Evolutionary conservation across 2,329 filamentous ascomycete genomes (phyloP), one percentile per base, ranked within the genome.

Genomic region (Diplodia mutila): DNA sequence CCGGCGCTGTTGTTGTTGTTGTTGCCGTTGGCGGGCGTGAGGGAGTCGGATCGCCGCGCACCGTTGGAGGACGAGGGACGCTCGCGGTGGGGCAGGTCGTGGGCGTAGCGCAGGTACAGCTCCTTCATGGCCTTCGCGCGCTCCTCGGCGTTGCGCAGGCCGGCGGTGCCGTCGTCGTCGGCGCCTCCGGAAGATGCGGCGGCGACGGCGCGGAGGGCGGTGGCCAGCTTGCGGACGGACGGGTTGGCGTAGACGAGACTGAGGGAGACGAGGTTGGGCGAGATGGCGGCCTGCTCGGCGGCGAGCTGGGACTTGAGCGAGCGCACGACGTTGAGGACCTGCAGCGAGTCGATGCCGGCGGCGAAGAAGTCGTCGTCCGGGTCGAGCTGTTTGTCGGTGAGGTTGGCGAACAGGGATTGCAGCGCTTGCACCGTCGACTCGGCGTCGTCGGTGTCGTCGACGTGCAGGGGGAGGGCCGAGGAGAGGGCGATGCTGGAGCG

Each of bases 311-410:
- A 25, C 18, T 57, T 57, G 14, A 57, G 34, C 21, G 21, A 16
- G 11, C 53, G 23, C 11, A 57, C 53, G 23, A 87, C 82, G 66
- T 83, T 82, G 23, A 87, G 86, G 1, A 86, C 84, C 69, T 87
- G 85, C 32, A 90, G 75, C 51, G 83, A 86, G 73, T 90, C 88
- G 1, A 89, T 78, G 0, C 87, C 87, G 0, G 82, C 76, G 0
- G 80, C 76, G 71, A 89, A 90, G 72, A 90, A 86, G 72, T 90
- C 87, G 83, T 34, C 70, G 27, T 61, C 55, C 5, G 18, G 12
- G 8, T 11, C 53, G 18, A 21, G 25, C 4, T 39, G 16, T 7
- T 9, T n/a, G 18, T 46, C 11, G 18, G 42, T 9, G 18, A 46
- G 18, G 18, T 46, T 46, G 42, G 18, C 8, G n/a, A 46, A 46